phyloP scores from a whole-genome alignment of 257 asterid genomes.

The Cynanchum wilfordii region DNA sequence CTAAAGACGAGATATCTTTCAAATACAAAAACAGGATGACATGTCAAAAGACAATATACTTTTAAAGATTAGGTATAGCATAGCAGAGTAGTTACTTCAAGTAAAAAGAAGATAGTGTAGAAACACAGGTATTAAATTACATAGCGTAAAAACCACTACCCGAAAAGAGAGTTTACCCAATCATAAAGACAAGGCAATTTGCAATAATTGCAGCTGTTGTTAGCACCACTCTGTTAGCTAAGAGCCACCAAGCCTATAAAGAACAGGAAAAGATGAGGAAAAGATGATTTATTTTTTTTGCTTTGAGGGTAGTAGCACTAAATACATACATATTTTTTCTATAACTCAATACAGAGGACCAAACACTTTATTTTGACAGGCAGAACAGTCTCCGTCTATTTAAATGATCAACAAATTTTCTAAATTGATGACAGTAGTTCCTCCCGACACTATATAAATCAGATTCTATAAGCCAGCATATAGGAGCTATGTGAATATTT shows the following conservation, averaged over 20 bases:
- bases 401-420: neutral
- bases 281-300: neutral
- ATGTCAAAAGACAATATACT: slow-evolving; percentile 15
- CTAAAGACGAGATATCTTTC: slow-evolving; percentile 84
- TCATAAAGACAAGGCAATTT: slow-evolving; percentile 66
- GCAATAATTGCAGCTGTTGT: slow-evolving; percentile 69
- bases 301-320: neutral
- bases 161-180: slow-evolving; percentile 52
- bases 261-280: slow-evolving; percentile 1
- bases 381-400: neutral
- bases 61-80: slow-evolving; percentile 8
- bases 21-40: slow-evolving; percentile 26
- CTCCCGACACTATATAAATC: neutral
- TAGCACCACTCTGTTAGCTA: slow-evolving; percentile 64
- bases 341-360: neutral
- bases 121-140: neutral
- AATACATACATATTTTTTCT: neutral
- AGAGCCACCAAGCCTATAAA: slow-evolving; percentile 95
- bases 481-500: neutral
- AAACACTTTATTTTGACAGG: neutral
- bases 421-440: neutral
- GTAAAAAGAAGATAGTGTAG: neutral
- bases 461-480: neutral
- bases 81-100: neutral
- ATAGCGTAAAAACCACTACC: neutral